Evolutionary conservation across 306 rosid genomes (phyloP).

Genomic region (Ziziphus jujuba): DNA sequence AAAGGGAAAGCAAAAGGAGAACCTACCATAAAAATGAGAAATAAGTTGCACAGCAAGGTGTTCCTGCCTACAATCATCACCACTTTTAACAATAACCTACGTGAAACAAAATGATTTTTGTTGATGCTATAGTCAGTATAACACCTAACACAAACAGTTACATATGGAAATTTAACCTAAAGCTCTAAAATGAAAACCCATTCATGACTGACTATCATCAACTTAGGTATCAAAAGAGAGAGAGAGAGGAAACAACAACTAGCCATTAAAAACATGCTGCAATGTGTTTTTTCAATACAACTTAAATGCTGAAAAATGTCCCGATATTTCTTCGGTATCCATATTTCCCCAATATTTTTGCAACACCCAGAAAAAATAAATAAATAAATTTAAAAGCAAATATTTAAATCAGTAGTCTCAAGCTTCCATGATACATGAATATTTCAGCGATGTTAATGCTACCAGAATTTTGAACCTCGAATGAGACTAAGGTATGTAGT

Average conservation of each 20-base stretch:
- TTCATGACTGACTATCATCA: conserved; percentile 12
- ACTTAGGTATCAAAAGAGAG: no score
- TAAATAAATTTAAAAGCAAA: no score
- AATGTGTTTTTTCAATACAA: no score
- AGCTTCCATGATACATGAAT: no score
- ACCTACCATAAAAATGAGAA: conserved; percentile 90
- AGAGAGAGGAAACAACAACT: no score
- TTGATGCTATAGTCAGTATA: conserved; percentile 17
- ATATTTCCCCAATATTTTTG: no score
- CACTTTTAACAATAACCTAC: conserved; percentile 96
- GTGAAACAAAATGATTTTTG: conserved; percentile 18
- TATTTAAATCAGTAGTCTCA: no score
- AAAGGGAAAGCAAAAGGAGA: conserved; percentile 14
- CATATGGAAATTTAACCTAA: neutral
- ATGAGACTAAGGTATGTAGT: neutral
- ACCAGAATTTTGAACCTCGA: neutral
- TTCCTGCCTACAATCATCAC: conserved; percentile 99
- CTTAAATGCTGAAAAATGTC: no score
- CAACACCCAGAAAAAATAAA: no score
- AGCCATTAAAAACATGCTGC: no score
- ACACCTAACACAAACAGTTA: conserved; percentile 12
- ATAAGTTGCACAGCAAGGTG: conserved; percentile 99
- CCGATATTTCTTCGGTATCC: no score
- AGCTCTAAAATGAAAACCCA: conserved; percentile 15
- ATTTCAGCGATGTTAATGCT: no score